phyloP scores from a whole-genome alignment of 768 basidiomycete species.

The Dacryopinax spathularia region DNA sequence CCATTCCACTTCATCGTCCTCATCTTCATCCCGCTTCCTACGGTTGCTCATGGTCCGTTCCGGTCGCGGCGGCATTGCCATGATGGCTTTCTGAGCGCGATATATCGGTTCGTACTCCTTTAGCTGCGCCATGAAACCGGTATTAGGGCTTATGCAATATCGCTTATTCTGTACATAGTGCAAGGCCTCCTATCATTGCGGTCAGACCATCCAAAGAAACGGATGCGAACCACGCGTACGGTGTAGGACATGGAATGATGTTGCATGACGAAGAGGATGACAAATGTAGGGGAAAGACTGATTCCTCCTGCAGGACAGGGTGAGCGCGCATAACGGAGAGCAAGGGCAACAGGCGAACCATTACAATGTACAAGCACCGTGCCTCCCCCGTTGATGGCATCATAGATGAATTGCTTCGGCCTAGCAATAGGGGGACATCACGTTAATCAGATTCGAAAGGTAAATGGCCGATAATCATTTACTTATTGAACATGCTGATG shows the following conservation, averaged over 20 bases:
- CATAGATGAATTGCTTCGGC: conserved; percentile 61
- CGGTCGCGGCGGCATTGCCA: conserved; percentile 35
- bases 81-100: conserved; percentile 54
- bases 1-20: conserved; percentile 45
- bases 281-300: conserved; percentile 73
- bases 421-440: conserved; percentile 26
- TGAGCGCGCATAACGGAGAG: not conserved
- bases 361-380: conserved; percentile 83
- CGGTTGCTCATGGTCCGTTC: conserved; percentile 31
- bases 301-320: conserved; percentile 49
- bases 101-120: conserved; percentile 96
- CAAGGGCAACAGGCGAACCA: conserved; percentile 32
- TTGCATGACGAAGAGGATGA: conserved; percentile 89
- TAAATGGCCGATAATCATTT: conserved; percentile 17
- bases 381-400: conserved; percentile 50
- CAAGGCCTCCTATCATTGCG: conserved; percentile 60
- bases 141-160: conserved; percentile 87
- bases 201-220: not conserved
- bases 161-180: conserved; percentile 79
- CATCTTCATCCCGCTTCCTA: conserved; percentile 56
- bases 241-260: conserved; percentile 50
- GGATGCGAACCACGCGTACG: not conserved
- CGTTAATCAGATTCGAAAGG: not conserved
- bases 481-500: conserved; percentile 81
- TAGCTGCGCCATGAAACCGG: conserved; percentile 82